Evolutionary conservation across 805 yeast genomes (phyloP).

Genomic region (Wickerhamomyces rabaulensis): DNA sequence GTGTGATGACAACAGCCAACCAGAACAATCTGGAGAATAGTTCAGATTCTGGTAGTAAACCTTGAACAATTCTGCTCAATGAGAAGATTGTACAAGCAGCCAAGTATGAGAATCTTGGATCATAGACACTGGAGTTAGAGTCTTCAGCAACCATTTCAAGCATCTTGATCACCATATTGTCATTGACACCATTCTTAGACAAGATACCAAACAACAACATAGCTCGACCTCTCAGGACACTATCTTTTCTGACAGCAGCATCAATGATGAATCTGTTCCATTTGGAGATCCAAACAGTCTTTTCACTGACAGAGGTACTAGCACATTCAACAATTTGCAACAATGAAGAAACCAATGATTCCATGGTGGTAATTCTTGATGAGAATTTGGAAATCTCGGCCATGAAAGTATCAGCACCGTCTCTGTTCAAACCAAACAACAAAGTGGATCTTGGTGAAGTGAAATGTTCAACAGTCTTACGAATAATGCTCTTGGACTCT

Average conservation of each 20-base stretch:
- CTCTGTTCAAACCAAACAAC: constrained; percentile 65
- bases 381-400: constrained; percentile 33
- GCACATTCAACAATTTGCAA: constrained; percentile 46
- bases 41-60: constrained; percentile 28
- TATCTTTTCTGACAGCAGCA: constrained; percentile 49
- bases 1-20: constrained; percentile 29
- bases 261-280: constrained; percentile 63
- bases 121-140: constrained; percentile 25
- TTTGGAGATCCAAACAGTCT: constrained; percentile 52
- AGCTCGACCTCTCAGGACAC: constrained; percentile 64
- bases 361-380: constrained; percentile 40
- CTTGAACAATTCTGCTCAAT: constrained; percentile 34
- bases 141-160: constrained; percentile 27
- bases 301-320: constrained; percentile 40
- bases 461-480: constrained; percentile 35
- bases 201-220: constrained; percentile 65
- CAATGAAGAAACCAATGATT: constrained; percentile 52
- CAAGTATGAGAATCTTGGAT: constrained; percentile 17
- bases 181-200: constrained; percentile 58
- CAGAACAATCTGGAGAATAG: constrained; percentile 31
- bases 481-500: constrained; percentile 35
- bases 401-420: constrained; percentile 32
- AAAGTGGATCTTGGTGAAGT: constrained; percentile 61
- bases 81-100: constrained; percentile 34
- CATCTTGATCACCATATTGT: constrained; percentile 39